A percentile compares a stretch with the other conserved stretches of the same genome.
phyloP scores from a whole-genome alignment of 805 yeast genomes.

The Teunomyces aglyptinius region DNA sequence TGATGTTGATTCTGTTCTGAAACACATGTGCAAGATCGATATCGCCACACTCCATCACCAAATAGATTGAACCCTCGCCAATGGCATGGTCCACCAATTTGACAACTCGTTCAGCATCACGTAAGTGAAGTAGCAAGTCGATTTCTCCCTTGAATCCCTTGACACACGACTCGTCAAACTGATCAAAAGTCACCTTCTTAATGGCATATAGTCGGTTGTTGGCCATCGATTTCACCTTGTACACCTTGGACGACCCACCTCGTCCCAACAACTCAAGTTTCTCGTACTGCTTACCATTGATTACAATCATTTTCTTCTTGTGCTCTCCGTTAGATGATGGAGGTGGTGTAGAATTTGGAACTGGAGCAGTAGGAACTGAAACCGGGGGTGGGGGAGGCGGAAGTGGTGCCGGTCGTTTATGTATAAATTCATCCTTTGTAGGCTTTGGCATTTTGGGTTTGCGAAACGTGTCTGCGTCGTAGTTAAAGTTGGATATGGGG shows the following conservation, averaged over 20 bases:
- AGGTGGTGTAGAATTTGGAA: neutral
- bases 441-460: conserved; percentile 31
- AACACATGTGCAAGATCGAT: conserved; percentile 83
- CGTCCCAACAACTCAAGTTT: conserved; percentile 77
- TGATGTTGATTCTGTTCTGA: conserved; percentile 45
- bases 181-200: conserved; percentile 77
- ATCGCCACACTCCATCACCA: conserved; percentile 96
- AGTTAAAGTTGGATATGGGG: conserved; percentile 14
- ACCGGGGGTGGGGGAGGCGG: conserved; percentile 1
- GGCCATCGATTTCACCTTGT: conserved; percentile 58
- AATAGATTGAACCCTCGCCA: conserved; percentile 56
- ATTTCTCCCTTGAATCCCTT: conserved; percentile 89
- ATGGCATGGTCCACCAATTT: conserved; percentile 72
- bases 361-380: neutral
- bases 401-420: conserved; percentile 1
- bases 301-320: conserved; percentile 28
- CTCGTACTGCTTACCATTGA: conserved; percentile 65
- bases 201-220: conserved; percentile 69
- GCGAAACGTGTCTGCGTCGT: conserved; percentile 24
- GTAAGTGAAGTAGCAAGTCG: conserved; percentile 60
- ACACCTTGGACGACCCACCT: conserved; percentile 93
- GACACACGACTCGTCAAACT: conserved; percentile 71
- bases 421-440: neutral
- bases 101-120: conserved; percentile 68
- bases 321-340: conserved; percentile 14